Percentiles rank a stretch among this genome's conserved stretches.
These are phyloP conservation scores for Leptographium radiaticola DNA, from an alignment of 2,329 filamentous ascomycete species.

Conservation along the genomic window DNA sequence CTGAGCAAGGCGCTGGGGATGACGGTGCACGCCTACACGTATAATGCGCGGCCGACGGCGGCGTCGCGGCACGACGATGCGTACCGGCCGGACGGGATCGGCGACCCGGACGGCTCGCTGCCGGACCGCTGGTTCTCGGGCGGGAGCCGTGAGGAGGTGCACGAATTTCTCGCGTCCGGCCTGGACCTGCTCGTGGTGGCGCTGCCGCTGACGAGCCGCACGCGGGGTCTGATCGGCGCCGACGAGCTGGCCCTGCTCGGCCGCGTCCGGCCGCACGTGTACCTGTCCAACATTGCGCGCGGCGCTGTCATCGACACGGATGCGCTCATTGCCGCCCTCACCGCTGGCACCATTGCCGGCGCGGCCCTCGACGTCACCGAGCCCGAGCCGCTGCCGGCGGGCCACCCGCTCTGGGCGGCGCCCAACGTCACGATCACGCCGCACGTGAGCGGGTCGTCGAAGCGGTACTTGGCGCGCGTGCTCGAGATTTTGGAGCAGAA, in stretches of 20 bases:
- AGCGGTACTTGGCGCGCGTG: constrained; percentile 26
- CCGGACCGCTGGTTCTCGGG: constrained; percentile 39
- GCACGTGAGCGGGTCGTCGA: constrained; percentile 32
- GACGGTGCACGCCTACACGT: constrained; percentile 63
- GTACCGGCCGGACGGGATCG: constrained; percentile 56
- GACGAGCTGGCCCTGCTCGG: constrained; percentile 24
- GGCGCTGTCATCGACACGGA: constrained; percentile 36
- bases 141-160: constrained; percentile 25
- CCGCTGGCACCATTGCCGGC: constrained; percentile 42
- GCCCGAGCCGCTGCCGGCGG: constrained; percentile 59
- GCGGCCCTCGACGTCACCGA: constrained; percentile 70
- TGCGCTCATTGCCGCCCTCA: constrained; percentile 35
- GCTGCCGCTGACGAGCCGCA: constrained; percentile 35
- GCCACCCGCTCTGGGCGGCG: constrained; percentile 56
- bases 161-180: constrained; percentile 35
- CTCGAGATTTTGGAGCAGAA: constrained; percentile 30
- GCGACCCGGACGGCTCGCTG: constrained; percentile 35
- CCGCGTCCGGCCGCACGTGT: constrained; percentile 30
- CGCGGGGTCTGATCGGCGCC: constrained; percentile 33
- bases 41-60: constrained; percentile 51
- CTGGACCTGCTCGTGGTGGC: constrained; percentile 41
- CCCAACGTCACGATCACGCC: constrained; percentile 54
- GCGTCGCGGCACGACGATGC: constrained; percentile 50
- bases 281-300: constrained; percentile 59
- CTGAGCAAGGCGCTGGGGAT: constrained; percentile 55